Evolutionary conservation across 1,284 basidiomycete species (phyloP).

Genomic region (Pascua sp.): DNA sequence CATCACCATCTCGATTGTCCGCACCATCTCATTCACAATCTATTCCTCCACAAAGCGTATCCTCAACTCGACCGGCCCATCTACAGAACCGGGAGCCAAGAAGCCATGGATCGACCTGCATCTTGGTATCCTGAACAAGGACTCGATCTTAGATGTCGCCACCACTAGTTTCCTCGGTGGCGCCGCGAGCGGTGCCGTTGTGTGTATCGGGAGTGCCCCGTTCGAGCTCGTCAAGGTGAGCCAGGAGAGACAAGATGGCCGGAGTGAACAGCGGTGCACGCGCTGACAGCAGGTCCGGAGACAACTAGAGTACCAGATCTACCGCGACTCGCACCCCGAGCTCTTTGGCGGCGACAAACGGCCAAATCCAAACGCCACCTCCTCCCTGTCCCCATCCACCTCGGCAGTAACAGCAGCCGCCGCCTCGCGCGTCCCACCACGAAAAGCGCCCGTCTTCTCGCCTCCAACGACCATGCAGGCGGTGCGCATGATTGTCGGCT

Average conservation of each 20-base stretch:
- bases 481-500: conserved; percentile 36
- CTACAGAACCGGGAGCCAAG: conserved; percentile 1
- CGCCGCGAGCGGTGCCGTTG: conserved; percentile 45
- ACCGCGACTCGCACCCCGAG: conserved; percentile 39
- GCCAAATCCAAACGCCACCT: background rate
- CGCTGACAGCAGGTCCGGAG: conserved; percentile 64
- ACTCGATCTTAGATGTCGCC: conserved; percentile 63
- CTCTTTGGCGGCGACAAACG: conserved; percentile 16
- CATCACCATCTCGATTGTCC: conserved; percentile 93
- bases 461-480: conserved; percentile 45
- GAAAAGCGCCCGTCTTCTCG: conserved; percentile 14
- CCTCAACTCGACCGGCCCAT: conserved; percentile 53
- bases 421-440: background rate
- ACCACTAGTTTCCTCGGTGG: conserved; percentile 53
- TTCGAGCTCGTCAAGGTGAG: conserved; percentile 93
- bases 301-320: conserved; percentile 89
- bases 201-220: conserved; percentile 63
- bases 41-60: conserved; percentile 84
- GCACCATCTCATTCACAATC: conserved; percentile 85
- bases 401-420: background rate
- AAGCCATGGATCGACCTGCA: conserved; percentile 34
- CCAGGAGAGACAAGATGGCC: background rate
- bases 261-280: background rate
- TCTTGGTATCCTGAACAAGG: conserved; percentile 34
- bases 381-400: background rate